Evolutionary conservation across 371 early-diverging fungal genomes (phyloP).

Genomic region (Syncephalastrum sp.): DNA sequence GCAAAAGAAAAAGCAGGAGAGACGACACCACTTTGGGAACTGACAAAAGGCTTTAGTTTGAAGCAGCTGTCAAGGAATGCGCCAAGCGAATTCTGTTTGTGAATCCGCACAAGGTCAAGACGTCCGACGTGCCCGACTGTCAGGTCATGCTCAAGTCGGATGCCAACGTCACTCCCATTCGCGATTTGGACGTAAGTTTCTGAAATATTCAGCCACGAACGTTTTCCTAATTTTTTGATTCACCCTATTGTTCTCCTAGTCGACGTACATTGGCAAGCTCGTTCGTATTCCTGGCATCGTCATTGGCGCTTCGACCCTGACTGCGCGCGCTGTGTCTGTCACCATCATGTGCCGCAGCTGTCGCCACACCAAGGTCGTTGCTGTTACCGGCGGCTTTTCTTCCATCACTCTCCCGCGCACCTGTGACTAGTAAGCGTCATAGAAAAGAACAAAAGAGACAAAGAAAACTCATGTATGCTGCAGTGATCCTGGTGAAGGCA

Average conservation of each 20-base stretch:
- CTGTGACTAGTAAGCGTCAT: conserved; percentile 70
- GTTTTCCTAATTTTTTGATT: neutral
- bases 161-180: conserved; percentile 81
- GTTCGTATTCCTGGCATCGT: conserved; percentile 97
- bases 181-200: conserved; percentile 74
- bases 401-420: conserved; percentile 81
- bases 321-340: conserved; percentile 86
- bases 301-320: conserved; percentile 90
- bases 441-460: conserved; percentile 1
- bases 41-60: conserved; percentile 61
- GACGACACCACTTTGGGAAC: neutral
- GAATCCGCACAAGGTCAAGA: conserved; percentile 35
- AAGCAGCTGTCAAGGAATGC: conserved; percentile 74
- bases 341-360: conserved; percentile 89
- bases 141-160: conserved; percentile 87
- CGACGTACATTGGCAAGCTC: conserved; percentile 90
- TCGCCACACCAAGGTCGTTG: conserved; percentile 73
- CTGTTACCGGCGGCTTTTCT: conserved; percentile 86
- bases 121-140: conserved; percentile 67
- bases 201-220: neutral
- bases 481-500: conserved; percentile 16
- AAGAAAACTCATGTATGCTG: neutral
- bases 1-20: neutral
- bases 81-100: conserved; percentile 66
- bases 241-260: conserved; percentile 34